phyloP scores from a whole-genome alignment of 2,329 filamentous ascomycete species.

The Beauveria asiatica region DNA sequence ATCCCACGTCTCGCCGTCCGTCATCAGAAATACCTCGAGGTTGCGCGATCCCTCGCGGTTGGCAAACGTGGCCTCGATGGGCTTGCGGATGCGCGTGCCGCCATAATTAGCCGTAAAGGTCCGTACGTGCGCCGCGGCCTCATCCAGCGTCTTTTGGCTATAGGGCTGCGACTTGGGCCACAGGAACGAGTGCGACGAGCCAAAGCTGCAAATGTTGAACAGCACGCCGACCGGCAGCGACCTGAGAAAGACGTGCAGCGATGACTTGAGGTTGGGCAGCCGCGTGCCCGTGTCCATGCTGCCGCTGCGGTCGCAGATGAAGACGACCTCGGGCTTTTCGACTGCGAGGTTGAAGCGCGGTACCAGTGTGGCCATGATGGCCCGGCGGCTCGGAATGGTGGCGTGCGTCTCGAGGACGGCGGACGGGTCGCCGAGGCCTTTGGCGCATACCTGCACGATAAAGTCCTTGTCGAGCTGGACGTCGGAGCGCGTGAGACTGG shows the following conservation, averaged over 20 bases:
- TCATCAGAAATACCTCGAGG: slow-evolving; percentile 46
- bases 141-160: slow-evolving; percentile 31
- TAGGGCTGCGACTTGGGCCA: slow-evolving; percentile 41
- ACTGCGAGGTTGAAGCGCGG: slow-evolving; percentile 57
- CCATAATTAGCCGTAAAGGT: slow-evolving; percentile 39
- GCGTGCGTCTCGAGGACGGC: slow-evolving; percentile 61
- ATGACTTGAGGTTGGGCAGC: slow-evolving; percentile 42
- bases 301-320: slow-evolving; percentile 63
- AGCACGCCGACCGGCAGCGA: slow-evolving; percentile 54
- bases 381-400: slow-evolving; percentile 49
- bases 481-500: slow-evolving; percentile 45
- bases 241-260: slow-evolving; percentile 54
- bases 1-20: slow-evolving; percentile 47
- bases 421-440: slow-evolving; percentile 50
- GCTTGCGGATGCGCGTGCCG: slow-evolving; percentile 43
- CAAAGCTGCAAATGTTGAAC: slow-evolving; percentile 67
- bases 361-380: slow-evolving; percentile 63
- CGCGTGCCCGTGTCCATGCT: slow-evolving; percentile 45
- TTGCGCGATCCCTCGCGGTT: slow-evolving; percentile 36
- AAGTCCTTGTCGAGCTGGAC: slow-evolving; percentile 56
- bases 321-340: slow-evolving; percentile 54
- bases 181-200: slow-evolving; percentile 36
- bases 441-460: slow-evolving; percentile 54
- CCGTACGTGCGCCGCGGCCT: slow-evolving; percentile 34
- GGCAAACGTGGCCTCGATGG: slow-evolving; percentile 36